Conservation (phyloP, 257 asterid species). For the Thymus quinquecostatus region DNA sequence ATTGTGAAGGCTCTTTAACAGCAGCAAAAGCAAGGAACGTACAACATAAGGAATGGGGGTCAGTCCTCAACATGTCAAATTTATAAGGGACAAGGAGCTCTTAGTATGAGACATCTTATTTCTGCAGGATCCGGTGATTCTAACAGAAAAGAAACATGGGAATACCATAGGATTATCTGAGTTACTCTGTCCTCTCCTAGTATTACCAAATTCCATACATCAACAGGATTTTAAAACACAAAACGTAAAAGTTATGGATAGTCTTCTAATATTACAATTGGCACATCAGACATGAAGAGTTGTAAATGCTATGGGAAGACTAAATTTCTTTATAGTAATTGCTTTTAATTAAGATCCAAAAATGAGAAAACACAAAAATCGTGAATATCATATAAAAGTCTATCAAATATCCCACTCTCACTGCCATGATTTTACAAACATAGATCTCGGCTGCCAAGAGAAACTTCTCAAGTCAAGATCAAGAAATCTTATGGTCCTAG, state of each 20-base stretch:
- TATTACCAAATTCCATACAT: not conserved
- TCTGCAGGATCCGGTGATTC: constrained; percentile 18
- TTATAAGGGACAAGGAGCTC: constrained; percentile 10
- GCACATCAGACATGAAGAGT: not conserved
- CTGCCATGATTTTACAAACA: no score
- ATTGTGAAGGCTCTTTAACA: constrained; percentile 23
- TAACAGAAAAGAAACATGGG: constrained; percentile 22
- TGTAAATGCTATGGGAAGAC: constrained; percentile 16
- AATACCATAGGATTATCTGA: not conserved
- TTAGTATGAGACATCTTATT: constrained; percentile 13
- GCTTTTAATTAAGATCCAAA: not conserved
- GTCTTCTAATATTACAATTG: constrained; percentile 5
- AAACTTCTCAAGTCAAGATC: no score
- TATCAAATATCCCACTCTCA: no score
- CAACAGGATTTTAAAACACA: not conserved
- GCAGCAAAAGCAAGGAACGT: constrained; percentile 23
- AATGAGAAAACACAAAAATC: not conserved
- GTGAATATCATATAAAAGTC: no score
- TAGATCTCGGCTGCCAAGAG: no score
- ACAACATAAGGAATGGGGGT: constrained; percentile 2
- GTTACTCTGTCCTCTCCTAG: not conserved
- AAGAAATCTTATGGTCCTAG: no score
- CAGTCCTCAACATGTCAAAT: constrained; percentile 4
- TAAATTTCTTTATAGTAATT: not conserved
- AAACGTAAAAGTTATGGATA: not conserved